A percentile compares a stretch with the other conserved stretches of the same genome.
Evolutionary conservation across 352 stramenopile genomes (phyloP).

Genomic region (Peronospora farinosa): DNA sequence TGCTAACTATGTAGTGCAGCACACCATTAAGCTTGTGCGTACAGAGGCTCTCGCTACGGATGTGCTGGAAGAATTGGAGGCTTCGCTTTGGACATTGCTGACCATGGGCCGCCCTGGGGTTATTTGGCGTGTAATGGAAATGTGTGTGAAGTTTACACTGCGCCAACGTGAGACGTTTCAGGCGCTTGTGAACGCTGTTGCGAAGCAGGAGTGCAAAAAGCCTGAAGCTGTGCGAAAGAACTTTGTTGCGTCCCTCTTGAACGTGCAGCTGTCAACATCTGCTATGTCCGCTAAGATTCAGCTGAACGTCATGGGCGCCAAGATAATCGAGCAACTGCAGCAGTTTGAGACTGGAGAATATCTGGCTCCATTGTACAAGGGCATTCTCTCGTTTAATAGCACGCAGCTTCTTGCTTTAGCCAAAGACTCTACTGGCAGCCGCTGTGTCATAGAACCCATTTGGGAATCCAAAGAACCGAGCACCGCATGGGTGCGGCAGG

Average conservation of each 20-base stretch:
- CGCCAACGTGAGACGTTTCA: constrained; percentile 48
- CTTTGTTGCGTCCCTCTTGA: constrained; percentile 58
- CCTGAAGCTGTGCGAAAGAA: constrained; percentile 56
- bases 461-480: constrained; percentile 59
- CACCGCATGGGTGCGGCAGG: constrained; percentile 53
- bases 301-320: constrained; percentile 72
- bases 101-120: constrained; percentile 64
- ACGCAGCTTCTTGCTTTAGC: constrained; percentile 66
- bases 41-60: constrained; percentile 37
- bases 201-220: constrained; percentile 79
- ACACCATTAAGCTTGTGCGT: constrained; percentile 52
- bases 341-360: constrained; percentile 51
- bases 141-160: constrained; percentile 58
- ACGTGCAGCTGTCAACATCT: constrained; percentile 56
- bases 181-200: constrained; percentile 48
- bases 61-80: constrained; percentile 53
- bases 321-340: constrained; percentile 65
- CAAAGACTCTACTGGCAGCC: constrained; percentile 73
- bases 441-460: constrained; percentile 70
- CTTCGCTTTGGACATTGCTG: constrained; percentile 62
- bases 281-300: constrained; percentile 49
- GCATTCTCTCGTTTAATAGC: constrained; percentile 57
- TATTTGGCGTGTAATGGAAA: constrained; percentile 71
- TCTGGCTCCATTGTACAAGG: constrained; percentile 48
- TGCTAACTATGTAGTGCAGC: constrained; percentile 80